Percentiles rank a stretch among this genome's conserved stretches.
Conservation (phyloP, 2,329 filamentous ascomycete species). For the Alternaria sp. region DNA sequence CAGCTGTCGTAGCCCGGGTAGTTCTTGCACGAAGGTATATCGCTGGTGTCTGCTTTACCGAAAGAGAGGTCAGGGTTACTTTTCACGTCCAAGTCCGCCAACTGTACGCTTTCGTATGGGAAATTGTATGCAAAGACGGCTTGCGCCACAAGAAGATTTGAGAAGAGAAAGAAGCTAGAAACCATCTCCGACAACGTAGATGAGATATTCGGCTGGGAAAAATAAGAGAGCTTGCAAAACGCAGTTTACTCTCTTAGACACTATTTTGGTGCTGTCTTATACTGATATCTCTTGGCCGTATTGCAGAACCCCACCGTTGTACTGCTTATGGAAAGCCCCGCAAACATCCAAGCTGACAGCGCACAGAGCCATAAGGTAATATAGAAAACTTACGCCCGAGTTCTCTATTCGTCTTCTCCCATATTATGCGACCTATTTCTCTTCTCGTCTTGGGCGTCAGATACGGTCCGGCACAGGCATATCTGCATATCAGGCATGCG, state of each 20-base stretch:
- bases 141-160: not conserved
- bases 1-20: conserved; percentile 39
- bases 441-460: not conserved
- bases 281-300: not conserved
- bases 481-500: not conserved
- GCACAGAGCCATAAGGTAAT: not conserved
- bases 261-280: not conserved
- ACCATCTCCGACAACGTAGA: not conserved
- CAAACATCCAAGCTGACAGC: not conserved
- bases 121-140: conserved; percentile 34
- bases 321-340: not conserved
- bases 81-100: conserved; percentile 31
- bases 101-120: conserved; percentile 33
- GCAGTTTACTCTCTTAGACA: not conserved
- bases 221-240: too few relatives aligned
- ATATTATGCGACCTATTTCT: not conserved
- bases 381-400: not conserved
- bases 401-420: not conserved
- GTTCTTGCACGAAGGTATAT: conserved; percentile 31
- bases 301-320: not conserved
- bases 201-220: not conserved
- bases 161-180: not conserved
- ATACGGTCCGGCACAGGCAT: not conserved
- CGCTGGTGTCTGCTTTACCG: conserved; percentile 19
- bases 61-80: conserved; percentile 38